Conservation (phyloP, 805 yeast species). For the Clavispora asparagi region DNA sequence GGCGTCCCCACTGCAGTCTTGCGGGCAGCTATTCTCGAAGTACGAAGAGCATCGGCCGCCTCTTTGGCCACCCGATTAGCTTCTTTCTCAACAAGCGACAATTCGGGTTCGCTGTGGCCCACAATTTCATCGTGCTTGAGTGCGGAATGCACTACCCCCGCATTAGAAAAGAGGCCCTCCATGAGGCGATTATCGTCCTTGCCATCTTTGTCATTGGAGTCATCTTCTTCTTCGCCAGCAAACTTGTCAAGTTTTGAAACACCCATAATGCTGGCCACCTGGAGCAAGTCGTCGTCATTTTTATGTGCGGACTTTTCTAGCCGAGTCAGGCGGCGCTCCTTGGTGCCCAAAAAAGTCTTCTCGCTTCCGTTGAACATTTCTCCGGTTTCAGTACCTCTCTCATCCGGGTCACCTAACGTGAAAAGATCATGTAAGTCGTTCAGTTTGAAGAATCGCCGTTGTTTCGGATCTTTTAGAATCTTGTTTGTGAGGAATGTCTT, state of each 20-base stretch:
- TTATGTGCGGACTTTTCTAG: conserved; percentile 26
- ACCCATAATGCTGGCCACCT: conserved; percentile 62
- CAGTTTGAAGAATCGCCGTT: conserved; percentile 85
- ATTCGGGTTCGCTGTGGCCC: conserved; percentile 49
- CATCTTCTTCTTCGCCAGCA: conserved; percentile 40
- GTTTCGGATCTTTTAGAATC: conserved; percentile 92
- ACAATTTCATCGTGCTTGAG: conserved; percentile 76
- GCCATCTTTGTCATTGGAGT: conserved; percentile 5
- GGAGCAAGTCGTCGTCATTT: conserved; percentile 60
- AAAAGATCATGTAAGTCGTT: conserved; percentile 89
- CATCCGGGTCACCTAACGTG: conserved; percentile 70
- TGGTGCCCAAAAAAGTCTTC: conserved; percentile 27
- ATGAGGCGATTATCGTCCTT: conserved; percentile 57
- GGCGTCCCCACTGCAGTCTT: conserved; percentile 65
- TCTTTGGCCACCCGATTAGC: conserved; percentile 53
- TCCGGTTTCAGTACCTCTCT: conserved; percentile 64
- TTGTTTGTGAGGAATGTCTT: conserved; percentile 91
- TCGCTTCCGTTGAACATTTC: conserved; percentile 52
- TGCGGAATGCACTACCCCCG: conserved; percentile 64
- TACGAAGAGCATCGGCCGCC: conserved; percentile 52
- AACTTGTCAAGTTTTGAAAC: conserved; percentile 67
- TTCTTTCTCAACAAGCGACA: conserved; percentile 53
- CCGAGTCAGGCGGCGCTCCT: conserved; percentile 28
- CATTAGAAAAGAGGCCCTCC: conserved; percentile 66
- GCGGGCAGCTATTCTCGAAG: conserved; percentile 52